Percentiles rank a stretch among this genome's conserved stretches.
Conservation (phyloP, 768 basidiomycete genomes). For the Rhizopogon sp. region DNA sequence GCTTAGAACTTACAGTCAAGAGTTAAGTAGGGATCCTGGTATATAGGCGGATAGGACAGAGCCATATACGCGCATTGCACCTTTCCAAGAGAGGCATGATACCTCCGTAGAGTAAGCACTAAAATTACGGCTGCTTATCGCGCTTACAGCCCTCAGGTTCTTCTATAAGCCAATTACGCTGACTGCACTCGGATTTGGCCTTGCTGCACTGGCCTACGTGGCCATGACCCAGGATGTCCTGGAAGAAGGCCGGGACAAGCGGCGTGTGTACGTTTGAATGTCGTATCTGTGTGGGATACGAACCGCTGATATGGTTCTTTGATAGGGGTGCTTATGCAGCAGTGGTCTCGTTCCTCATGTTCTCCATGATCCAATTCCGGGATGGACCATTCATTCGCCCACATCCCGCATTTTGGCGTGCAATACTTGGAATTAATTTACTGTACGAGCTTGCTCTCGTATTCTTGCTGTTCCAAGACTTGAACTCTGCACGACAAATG, state of each 20-base stretch:
- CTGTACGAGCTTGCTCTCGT: slow-evolving; percentile 81
- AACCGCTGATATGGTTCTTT: neutral
- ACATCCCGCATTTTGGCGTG: slow-evolving; percentile 83
- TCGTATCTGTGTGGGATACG: neutral
- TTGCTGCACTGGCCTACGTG: slow-evolving; percentile 71
- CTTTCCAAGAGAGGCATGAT: slow-evolving; percentile 80
- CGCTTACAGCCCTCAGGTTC: slow-evolving; percentile 47
- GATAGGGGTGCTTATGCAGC: slow-evolving; percentile 74
- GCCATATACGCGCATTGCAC: slow-evolving; percentile 75
- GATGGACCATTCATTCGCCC: slow-evolving; percentile 88
- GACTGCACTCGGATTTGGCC: slow-evolving; percentile 61
- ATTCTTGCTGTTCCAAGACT: slow-evolving; percentile 82
- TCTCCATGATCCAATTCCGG: slow-evolving; percentile 85
- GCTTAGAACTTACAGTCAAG: slow-evolving; percentile 2
- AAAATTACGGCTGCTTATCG: neutral
- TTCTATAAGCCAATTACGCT: slow-evolving; percentile 84
- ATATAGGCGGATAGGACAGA: slow-evolving; percentile 77
- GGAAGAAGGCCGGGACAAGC: slow-evolving; percentile 77
- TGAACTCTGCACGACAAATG: slow-evolving; percentile 70
- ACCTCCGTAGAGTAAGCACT: slow-evolving; percentile 71
- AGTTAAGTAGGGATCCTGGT: slow-evolving; percentile 11
- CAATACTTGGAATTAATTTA: slow-evolving; percentile 74
- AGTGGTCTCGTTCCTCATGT: slow-evolving; percentile 67
- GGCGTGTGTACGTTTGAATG: slow-evolving; percentile 57
- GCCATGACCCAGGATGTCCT: slow-evolving; percentile 83